phyloP scores from a whole-genome alignment of 768 basidiomycete genomes.

The Dentipellis fragilis region DNA sequence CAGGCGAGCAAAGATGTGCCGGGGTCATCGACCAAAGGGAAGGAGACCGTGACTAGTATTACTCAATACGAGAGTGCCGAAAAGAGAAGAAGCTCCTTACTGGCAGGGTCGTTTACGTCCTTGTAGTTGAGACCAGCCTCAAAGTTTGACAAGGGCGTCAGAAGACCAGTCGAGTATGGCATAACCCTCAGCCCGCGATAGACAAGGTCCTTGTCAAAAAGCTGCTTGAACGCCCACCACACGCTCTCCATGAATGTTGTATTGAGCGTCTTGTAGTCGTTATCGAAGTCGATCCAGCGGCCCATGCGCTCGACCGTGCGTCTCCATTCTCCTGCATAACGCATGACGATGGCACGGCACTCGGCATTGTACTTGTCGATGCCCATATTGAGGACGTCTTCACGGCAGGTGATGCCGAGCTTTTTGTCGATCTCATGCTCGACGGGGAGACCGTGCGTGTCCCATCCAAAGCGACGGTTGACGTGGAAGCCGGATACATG shows the following conservation, averaged over 20 bases:
- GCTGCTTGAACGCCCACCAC: conserved; percentile 96
- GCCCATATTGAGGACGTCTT: conserved; percentile 90
- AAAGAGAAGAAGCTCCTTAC: conserved; percentile 28
- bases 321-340: conserved; percentile 92
- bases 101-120: conserved; percentile 89
- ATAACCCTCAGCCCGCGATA: conserved; percentile 92
- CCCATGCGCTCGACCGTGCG: conserved; percentile 95
- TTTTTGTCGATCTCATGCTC: conserved; percentile 99
- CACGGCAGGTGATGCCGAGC: conserved; percentile 83
- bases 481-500: conserved; percentile 91
- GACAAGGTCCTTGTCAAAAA: conserved; percentile 88
- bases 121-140: conserved; percentile 89
- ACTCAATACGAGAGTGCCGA: background rate
- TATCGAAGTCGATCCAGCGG: conserved; percentile 99
- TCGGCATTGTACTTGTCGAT: conserved; percentile 97
- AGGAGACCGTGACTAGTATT: conserved; percentile 72
- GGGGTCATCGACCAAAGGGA: conserved; percentile 90
- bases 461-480: conserved; percentile 93
- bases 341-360: conserved; percentile 95
- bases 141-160: conserved; percentile 95
- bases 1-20: conserved; percentile 85
- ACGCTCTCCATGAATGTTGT: conserved; percentile 92
- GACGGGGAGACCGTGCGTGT: conserved; percentile 96
- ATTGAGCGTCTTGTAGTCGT: conserved; percentile 98
- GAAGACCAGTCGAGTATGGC: conserved; percentile 96